Percentiles rank a stretch among this genome's conserved stretches.
phyloP scores from a whole-genome alignment of 2,329 filamentous ascomycete genomes.

The Colletotrichum gloeosporioides region DNA sequence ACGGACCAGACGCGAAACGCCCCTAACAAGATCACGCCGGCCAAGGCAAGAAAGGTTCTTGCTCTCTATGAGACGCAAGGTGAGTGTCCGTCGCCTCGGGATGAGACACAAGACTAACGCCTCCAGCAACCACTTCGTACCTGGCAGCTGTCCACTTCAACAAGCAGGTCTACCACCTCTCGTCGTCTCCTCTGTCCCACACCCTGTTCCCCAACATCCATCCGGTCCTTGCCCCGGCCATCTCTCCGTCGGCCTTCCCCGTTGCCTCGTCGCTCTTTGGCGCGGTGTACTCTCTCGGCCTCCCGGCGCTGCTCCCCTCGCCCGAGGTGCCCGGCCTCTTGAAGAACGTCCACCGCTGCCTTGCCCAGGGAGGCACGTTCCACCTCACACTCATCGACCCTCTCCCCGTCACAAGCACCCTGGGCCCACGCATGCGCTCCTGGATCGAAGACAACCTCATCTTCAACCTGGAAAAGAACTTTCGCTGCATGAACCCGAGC shows the following conservation, averaged over 20 bases:
- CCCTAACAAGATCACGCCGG: constrained; percentile 19
- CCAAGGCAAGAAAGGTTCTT: constrained; percentile 41
- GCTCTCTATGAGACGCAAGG: constrained; percentile 58
- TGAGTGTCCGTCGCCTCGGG: constrained; percentile 32
- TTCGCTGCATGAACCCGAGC: constrained; percentile 64
- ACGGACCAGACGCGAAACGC: constrained; percentile 15
- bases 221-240: constrained; percentile 42
- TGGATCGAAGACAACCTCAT: constrained; percentile 70
- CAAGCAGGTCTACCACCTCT: constrained; percentile 51
- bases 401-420: constrained; percentile 55
- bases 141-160: constrained; percentile 48
- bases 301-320: constrained; percentile 62
- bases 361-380: constrained; percentile 60
- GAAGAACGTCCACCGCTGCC: constrained; percentile 59
- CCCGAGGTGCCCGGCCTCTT: constrained; percentile 62
- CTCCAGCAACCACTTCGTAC: constrained; percentile 54
- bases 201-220: constrained; percentile 43
- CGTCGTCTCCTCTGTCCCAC: constrained; percentile 43
- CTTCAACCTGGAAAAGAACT: constrained; percentile 62
- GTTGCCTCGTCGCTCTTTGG: constrained; percentile 50
- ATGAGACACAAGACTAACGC: not conserved
- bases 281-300: constrained; percentile 55
- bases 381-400: constrained; percentile 69
- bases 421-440: constrained; percentile 60
- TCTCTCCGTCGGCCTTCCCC: constrained; percentile 39